Percentiles rank a stretch among this genome's conserved stretches.
Evolutionary conservation across 257 asterid genomes (phyloP).

Genomic region (Plantago elongata): DNA sequence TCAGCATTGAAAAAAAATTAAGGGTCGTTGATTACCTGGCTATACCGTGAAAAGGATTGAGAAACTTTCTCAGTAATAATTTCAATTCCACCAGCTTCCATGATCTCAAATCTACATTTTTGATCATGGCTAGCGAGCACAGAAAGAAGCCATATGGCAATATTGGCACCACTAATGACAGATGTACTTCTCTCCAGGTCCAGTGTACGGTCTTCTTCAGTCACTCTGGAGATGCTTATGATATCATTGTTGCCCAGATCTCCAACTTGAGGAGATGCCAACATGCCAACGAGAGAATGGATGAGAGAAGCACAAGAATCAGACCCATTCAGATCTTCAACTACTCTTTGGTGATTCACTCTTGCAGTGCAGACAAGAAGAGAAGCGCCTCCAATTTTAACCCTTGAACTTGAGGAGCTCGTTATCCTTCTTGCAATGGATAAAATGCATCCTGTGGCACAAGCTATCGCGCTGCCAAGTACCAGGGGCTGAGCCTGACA

Average conservation of each 20-base stretch:
- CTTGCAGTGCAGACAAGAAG: constrained; percentile 82
- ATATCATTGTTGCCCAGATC: constrained; percentile 46
- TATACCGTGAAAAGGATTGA: constrained; percentile 53
- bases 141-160: constrained; percentile 89
- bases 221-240: constrained; percentile 62
- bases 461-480: constrained; percentile 64
- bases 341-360: constrained; percentile 71
- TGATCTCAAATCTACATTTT: constrained; percentile 61
- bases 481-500: constrained; percentile 63
- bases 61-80: constrained; percentile 77
- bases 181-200: constrained; percentile 56
- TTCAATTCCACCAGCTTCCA: constrained; percentile 95
- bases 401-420: constrained; percentile 48
- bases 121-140: constrained; percentile 74
- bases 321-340: constrained; percentile 69
- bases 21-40: constrained; percentile 46
- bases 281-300: constrained; percentile 78
- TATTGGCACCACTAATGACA: constrained; percentile 63
- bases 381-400: constrained; percentile 90
- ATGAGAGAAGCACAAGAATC: constrained; percentile 56
- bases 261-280: constrained; percentile 43
- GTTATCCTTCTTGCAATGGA: constrained; percentile 72
- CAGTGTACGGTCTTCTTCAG: constrained; percentile 40
- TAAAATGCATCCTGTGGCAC: constrained; percentile 69
- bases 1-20: neutral